Evolutionary conservation across 768 basidiomycete species (phyloP).

Genomic region (Strobilomyces confusus): DNA sequence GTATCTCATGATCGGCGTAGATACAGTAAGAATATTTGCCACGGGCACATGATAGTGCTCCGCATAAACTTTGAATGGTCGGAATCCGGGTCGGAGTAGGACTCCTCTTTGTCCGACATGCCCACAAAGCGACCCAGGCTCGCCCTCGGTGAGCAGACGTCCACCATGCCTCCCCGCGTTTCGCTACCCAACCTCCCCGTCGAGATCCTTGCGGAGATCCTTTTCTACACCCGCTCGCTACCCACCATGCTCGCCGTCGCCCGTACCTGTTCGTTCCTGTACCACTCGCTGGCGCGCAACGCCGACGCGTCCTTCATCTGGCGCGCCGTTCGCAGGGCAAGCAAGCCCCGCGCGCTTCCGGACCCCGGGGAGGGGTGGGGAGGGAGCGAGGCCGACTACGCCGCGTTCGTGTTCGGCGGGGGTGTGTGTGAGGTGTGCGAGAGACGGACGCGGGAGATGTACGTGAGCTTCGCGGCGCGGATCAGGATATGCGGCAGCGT

Average conservation of each 20-base stretch:
- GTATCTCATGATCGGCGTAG: too few relatives aligned
- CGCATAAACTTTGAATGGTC: too few relatives aligned
- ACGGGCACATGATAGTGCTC: too few relatives aligned
- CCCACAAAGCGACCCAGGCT: background rate
- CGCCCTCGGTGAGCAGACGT: background rate
- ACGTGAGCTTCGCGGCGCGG: slow-evolving; percentile 45
- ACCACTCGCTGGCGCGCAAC: slow-evolving; percentile 43
- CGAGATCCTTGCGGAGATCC: slow-evolving; percentile 63
- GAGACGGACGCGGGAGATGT: slow-evolving; percentile 34
- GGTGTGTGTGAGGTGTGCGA: slow-evolving; percentile 58
- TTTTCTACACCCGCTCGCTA: slow-evolving; percentile 48
- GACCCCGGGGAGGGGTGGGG: slow-evolving; percentile 38
- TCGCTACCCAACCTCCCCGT: slow-evolving; percentile 42
- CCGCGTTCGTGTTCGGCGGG: slow-evolving; percentile 58
- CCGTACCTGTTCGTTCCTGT: slow-evolving; percentile 53
- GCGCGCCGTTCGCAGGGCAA: slow-evolving; percentile 45
- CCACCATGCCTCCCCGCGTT: background rate
- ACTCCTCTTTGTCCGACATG: slow-evolving; percentile 2
- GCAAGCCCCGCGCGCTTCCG: slow-evolving; percentile 35
- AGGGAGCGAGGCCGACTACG: slow-evolving; percentile 51
- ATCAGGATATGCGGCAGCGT: slow-evolving; percentile 44
- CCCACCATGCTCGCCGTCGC: slow-evolving; percentile 57
- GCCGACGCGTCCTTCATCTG: slow-evolving; percentile 52
- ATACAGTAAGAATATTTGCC: too few relatives aligned
- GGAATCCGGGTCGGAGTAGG: too few relatives aligned